These are phyloP conservation scores for Meira nashicola DNA, from an alignment of 1,284 basidiomycete genomes.

Conservation along the genomic window DNA sequence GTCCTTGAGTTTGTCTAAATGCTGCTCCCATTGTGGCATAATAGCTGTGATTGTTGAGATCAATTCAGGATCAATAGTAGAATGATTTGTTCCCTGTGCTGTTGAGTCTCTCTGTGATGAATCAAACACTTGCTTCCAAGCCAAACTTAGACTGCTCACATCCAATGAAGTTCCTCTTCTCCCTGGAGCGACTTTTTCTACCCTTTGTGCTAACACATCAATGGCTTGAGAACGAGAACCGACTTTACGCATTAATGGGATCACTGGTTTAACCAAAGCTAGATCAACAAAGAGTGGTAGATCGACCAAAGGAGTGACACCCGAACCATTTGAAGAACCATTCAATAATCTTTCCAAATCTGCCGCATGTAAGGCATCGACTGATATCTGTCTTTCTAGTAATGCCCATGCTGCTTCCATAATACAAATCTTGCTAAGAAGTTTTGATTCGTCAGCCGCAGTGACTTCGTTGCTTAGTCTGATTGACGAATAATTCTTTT, in stretches of 20 bases:
- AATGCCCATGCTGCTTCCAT: conserved; percentile 2
- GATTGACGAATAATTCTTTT: neutral
- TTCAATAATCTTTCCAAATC: neutral
- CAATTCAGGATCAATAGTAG: neutral
- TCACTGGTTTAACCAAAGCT: neutral
- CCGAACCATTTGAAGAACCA: no score
- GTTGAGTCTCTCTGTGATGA: neutral
- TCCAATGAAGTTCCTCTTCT: neutral
- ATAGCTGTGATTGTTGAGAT: neutral
- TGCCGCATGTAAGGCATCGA: neutral
- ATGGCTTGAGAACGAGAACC: neutral
- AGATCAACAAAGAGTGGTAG: neutral
- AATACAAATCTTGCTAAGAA: neutral
- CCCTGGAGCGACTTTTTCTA: neutral
- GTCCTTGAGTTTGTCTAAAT: neutral
- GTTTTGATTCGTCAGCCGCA: neutral
- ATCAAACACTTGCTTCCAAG: neutral
- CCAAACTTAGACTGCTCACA: neutral
- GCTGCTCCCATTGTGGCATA: neutral
- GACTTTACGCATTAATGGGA: neutral
- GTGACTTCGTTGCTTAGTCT: neutral
- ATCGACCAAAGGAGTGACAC: neutral
- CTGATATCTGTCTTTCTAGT: neutral
- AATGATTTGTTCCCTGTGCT: no score
- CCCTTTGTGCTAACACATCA: neutral